Base-by-base conservation (phyloP, 2,329 filamentous ascomycete genomes). In the Esteya vermicola region DNA sequence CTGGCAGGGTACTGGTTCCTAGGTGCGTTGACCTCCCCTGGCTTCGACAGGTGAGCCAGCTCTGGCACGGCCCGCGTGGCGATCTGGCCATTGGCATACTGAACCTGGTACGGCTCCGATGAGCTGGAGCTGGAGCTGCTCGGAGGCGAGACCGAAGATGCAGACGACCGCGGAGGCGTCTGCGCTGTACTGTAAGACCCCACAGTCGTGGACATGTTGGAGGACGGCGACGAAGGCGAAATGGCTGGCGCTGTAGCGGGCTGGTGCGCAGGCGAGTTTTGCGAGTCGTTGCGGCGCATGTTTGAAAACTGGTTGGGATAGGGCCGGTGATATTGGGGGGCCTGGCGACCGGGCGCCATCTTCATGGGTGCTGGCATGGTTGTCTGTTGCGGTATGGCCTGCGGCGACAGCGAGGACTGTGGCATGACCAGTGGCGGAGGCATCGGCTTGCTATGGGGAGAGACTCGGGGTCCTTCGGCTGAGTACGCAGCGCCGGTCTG, bases 331-430 rank as follows among this genome's bases (percentile, higher is more conserved):
- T n/a, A n/a, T n/a, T n/a, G 20, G 27, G n/a, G 4, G 27, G 18
- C 25, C 26, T 22, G 6, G 25, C 26, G 8, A 8, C 18, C 8
- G 27, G 25, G 16, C 23, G 35, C 13, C 10, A 6, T 9, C 21
- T 23, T 16, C 20, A 23, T 28, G 30, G 23, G 2, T 14, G 26
- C 19, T 45, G 43, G 7, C 37, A 32, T 3, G 41, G 37, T 4
- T 36, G 39, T 34, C 10, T 43, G 39, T 7, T 31, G 43, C 19
- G 36, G 34, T 8, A 27, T 26, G 20, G 37, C 4, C 33, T 37
- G 13, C 41, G 39, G 8, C 33, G 43, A n/a, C 19, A 34, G 34
- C 9, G 23, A 25, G 20, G 38, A 35, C 28, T 27, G 26, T 1
- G 40, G 16, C 16, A 27, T 25, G 22, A 33, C 19, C 26, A 30